Conservation (phyloP, 345 rosid species). For the Eucalyptus guilfoylei region DNA sequence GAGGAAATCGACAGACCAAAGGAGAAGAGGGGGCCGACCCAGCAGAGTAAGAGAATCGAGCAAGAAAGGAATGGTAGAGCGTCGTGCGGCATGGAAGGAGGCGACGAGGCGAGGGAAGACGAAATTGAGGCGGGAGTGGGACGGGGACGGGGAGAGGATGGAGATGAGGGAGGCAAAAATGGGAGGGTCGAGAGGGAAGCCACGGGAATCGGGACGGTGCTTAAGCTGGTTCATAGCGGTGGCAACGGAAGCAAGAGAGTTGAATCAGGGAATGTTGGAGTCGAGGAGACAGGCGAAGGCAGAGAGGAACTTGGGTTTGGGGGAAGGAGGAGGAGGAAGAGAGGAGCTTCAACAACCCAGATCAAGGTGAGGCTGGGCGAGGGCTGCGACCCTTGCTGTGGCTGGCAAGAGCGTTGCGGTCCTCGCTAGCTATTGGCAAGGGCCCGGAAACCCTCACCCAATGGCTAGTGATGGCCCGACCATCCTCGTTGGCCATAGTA, state of each 20-base stretch:
- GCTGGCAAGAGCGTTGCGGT: too few relatives aligned
- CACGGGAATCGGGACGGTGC: constrained; percentile 1
- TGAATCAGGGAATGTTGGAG: background rate
- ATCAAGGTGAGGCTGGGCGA: too few relatives aligned
- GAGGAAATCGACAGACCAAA: background rate
- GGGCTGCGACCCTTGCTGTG: too few relatives aligned
- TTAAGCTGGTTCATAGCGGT: background rate
- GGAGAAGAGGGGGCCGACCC: background rate
- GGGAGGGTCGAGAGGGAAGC: constrained; percentile 35
- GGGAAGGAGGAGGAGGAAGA: background rate
- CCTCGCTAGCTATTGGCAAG: too few relatives aligned
- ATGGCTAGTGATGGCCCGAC: too few relatives aligned
- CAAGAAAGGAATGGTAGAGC: background rate
- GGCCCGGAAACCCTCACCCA: too few relatives aligned
- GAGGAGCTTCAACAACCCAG: background rate
- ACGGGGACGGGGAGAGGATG: too few relatives aligned
- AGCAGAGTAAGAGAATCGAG: background rate
- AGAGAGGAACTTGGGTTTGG: background rate
- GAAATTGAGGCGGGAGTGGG: too few relatives aligned
- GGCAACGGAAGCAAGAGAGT: background rate
- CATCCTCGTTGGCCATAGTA: too few relatives aligned
- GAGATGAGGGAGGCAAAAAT: constrained; percentile 1
- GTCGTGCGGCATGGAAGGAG: background rate
- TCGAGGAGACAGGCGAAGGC: background rate
- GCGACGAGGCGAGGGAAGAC: too few relatives aligned